Conservation (phyloP, 176 grass and related monocot species). For the Aegilops longissima region DNA sequence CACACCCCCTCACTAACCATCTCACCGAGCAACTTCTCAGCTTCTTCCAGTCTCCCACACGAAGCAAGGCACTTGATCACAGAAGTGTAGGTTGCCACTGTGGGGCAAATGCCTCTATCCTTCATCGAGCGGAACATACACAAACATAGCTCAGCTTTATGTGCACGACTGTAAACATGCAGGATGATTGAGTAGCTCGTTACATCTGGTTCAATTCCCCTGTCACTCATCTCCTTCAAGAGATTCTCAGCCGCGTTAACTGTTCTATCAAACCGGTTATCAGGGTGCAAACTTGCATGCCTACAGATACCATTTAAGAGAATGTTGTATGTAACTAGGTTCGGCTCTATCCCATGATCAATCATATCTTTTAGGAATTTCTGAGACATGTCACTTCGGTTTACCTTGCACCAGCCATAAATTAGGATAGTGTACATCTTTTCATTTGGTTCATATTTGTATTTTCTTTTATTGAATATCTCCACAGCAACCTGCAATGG, state of each 20-base stretch:
- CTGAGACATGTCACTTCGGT: conserved; percentile 60
- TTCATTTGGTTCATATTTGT: conserved; percentile 74
- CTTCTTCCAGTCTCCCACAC: conserved; percentile 79
- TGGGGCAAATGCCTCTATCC: conserved; percentile 74
- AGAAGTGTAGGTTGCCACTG: conserved; percentile 86
- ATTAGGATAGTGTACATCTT: conserved; percentile 86
- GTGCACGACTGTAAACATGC: conserved; percentile 93
- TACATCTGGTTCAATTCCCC: conserved; percentile 81
- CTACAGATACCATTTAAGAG: conserved; percentile 91
- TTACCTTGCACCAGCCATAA: conserved; percentile 90
- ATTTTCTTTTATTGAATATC: conserved; percentile 95
- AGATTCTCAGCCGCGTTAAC: conserved; percentile 65
- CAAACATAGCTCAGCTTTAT: conserved; percentile 80
- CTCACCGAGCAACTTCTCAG: conserved; percentile 69
- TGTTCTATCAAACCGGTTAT: conserved; percentile 87
- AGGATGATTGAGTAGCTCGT: conserved; percentile 91
- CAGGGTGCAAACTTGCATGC: conserved; percentile 86
- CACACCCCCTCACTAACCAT: conserved; percentile 68
- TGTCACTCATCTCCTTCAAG: conserved; percentile 67
- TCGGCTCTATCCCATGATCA: conserved; percentile 73
- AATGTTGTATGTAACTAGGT: conserved; percentile 89
- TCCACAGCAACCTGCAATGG: conserved; percentile 75
- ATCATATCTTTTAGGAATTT: conserved; percentile 86
- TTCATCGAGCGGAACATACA: conserved; percentile 80
- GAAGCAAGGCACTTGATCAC: conserved; percentile 90